Base-by-base conservation (phyloP, 331 rosid genomes). In the Phaseolus coccineus region DNA sequence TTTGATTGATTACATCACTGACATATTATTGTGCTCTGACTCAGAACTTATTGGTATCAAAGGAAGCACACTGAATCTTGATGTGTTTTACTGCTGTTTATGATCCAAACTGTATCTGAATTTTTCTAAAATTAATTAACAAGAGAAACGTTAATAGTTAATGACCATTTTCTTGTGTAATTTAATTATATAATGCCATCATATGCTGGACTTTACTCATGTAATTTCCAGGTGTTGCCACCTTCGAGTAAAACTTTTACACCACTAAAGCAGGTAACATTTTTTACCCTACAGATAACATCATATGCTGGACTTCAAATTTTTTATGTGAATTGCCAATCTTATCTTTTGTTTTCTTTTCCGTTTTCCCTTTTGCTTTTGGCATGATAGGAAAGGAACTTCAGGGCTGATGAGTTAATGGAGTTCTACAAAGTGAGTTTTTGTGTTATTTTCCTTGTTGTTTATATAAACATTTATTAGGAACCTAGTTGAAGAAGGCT, bases 341-440 rank as follows among this genome's bases (percentile, higher is more conserved):
- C 47, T 83, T 59, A 80, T 48, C 8, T 19, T 71, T 59, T 47
- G 4, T 35, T 4, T 55, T 27, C 5, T 75, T 53, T 50, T 40
- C 5, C 7, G 46, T 71, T 83, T 52, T 27, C 53, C 59, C 48
- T 80, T 69, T 87, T 66, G 24, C 79, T 19, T 19, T 19, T 19
- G 22, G 22, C 22, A 58, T 48, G 76, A 74, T 71, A 95, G 99
- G 88, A 71, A 73, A 95, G 84, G 79, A 90, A 69, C 82, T 93
- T 93, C 84, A 90, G 90, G 84, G 99, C 97, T 76, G 93, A 89
- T 74, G 92, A 93, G 66, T 92, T 95, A 52, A 93, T 95, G 97
- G 97, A 92, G 78, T 90, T 87, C 85, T 95, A 95, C 90, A 88
- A 87, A 84, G 99, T 95, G 83, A 90, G 96, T 88, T 72, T 76